Evolutionary conservation across 768 basidiomycete species (phyloP), one percentile per base, ranked within the genome.

Genomic region (Psilocybe cyanescens): DNA sequence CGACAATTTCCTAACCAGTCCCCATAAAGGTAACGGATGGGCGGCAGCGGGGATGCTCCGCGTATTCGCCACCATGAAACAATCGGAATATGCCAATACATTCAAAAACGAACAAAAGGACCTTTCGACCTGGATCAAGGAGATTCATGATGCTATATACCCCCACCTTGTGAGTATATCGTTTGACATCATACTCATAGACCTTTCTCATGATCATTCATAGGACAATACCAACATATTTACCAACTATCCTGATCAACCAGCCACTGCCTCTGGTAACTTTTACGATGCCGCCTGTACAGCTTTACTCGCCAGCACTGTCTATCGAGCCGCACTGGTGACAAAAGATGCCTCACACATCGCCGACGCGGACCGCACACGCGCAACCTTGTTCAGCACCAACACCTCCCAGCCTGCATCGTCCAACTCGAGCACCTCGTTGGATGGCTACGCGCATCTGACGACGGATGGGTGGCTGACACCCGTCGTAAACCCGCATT

Each of bases 31-130:
- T 0, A 95, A 95, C 59, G 94, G 79, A 2, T 97, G 95, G 95
- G 95, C 91, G 0, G 92, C 92, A 0, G 90, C 87, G 16, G 94
- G 95, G 1, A 94, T 94, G 83, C 77, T 92, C 8, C 87, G 94
- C 5, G 94, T 95, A 2, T 78, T 91, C 0, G 87, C 84, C 2
- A 94, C 92, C 1, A 88, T 94, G 59, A 78, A 83, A 64, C 75
- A 83, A 33, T 91, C 91, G 0, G 74, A 81, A 52, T 92, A 78
- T 62, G 76, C 81, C 1, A 75, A 75, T 31, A 69, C 73, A 6
- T 72, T 92, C 60, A 69, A 78, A 54, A 74, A 68, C 14, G 76
- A 92, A 70, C 83, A 86, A 64, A 75, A 72, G 0, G 85, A 92
- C 59, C 78, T 95, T 7, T 76, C 76, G 0, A 72, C 71, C 16